Evolutionary conservation across 495 filamentous ascomycete genomes (phyloP).

Genomic region (Penicillium argentinense): DNA sequence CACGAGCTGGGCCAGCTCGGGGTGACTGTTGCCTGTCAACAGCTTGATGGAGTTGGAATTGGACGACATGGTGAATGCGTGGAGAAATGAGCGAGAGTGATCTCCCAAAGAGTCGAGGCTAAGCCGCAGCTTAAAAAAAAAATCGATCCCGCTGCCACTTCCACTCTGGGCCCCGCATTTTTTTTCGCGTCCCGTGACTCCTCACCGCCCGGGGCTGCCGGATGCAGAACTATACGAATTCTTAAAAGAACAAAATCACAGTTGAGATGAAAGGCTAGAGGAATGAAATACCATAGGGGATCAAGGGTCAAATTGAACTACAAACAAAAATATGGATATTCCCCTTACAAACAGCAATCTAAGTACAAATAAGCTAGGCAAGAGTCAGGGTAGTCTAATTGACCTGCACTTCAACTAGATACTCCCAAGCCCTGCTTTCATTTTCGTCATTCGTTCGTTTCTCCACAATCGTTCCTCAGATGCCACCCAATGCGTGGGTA

Average conservation of each 20-base stretch:
- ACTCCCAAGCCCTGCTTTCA: conserved; percentile 14
- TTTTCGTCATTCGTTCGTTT: conserved; percentile 11
- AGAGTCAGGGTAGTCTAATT: conserved; percentile 15
- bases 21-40: conserved; percentile 94
- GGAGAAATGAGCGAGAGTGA: neutral
- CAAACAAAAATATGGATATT: conserved; percentile 22
- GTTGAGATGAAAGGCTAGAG: neutral
- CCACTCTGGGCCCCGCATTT: conserved; percentile 27
- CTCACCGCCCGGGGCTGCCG: conserved; percentile 15
- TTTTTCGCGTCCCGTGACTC: conserved; percentile 39
- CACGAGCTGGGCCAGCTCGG: conserved; percentile 81
- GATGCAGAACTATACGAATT: neutral
- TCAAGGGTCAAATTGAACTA: too few species aligned
- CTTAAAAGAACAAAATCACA: too few species aligned
- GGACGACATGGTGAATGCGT: conserved; percentile 56
- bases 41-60: conserved; percentile 99
- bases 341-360: conserved; percentile 25
- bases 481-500: conserved; percentile 51
- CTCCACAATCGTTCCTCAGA: conserved; percentile 20
- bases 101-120: conserved; percentile 8
- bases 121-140: conserved; percentile 16
- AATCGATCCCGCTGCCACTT: conserved; percentile 20
- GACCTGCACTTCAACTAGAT: conserved; percentile 49
- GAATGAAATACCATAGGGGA: neutral
- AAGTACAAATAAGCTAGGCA: conserved; percentile 23